These are phyloP conservation scores for Gossypium turneri DNA, from an alignment of 345 rosid genomes.

Conservation along the genomic window DNA sequence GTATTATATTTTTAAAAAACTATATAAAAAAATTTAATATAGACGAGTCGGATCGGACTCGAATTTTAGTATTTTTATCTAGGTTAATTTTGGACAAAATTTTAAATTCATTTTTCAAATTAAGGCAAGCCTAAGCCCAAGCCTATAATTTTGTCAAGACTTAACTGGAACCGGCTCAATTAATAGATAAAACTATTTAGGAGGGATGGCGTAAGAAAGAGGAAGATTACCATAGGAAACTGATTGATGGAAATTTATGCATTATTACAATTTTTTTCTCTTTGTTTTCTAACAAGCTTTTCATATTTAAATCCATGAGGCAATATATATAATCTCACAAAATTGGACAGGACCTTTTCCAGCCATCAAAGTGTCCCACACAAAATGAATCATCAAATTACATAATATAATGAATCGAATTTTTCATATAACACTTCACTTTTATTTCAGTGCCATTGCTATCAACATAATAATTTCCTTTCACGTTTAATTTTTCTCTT, in stretches of 20 bases:
- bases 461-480: not conserved
- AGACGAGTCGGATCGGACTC: accelerated
- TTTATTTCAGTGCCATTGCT: not conserved
- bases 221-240: too few species aligned
- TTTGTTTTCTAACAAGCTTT: not conserved
- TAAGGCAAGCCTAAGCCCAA: accelerated
- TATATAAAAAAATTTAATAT: too few species aligned
- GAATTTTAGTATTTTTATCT: too few species aligned
- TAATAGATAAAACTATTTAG: too few species aligned
- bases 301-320: not conserved
- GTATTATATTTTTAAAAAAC: too few species aligned
- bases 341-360: not conserved
- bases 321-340: not conserved
- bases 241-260: not conserved
- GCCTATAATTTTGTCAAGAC: too few species aligned
- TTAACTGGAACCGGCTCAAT: accelerated
- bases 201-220: too few species aligned
- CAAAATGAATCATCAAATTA: not conserved
- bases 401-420: not conserved
- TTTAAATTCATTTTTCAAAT: too few species aligned
- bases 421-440: not conserved
- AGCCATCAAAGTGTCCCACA: not conserved
- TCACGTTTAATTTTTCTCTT: not conserved
- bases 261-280: not conserved
- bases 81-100: too few species aligned